Base-by-base conservation (phyloP, 306 rosid genomes). In the Malus asiatica region DNA sequence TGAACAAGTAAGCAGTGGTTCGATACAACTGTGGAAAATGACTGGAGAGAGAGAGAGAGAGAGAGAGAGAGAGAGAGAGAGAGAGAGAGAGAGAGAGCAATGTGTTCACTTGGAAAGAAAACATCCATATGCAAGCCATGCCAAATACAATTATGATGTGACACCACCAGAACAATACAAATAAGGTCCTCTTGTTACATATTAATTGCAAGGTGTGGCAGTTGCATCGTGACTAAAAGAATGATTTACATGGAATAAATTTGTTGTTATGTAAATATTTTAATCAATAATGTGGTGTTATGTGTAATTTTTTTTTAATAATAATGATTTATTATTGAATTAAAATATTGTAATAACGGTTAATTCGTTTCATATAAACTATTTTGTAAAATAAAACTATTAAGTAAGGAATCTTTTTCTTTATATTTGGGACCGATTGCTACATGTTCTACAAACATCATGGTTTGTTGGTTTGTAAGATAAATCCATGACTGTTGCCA, bases 51-150 rank as follows among this genome's bases (percentile, higher is more conserved):
- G 38, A 33, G 38, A 33, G 38, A 32, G 33, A 32, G 35, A 33
- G 38, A 33, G 38, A 33, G 38, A 33, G 40, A 75, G 53, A 68
- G 38, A 52, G 68, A 33, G 38, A 33, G 35, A 33, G 35, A 30
- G 33, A 32, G 35, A 35, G 38, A 35, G 38, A 35, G 40, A 35
- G 42, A 75, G 55, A 68, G 40, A 52, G 68, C 80, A 40, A 62
- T 60, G 77, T 53, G 76, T 38, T 29, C 20, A 66, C 67, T 74
- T 76, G n/a, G 33, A 9, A 57, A 38, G 9, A 23, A 51, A 18
- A 61, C 29, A 77, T 61, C 75, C 84, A 71, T 81, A 78, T 81
- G 81, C 84, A 81, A 71, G 40, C 59, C 72, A 57, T 57, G 78
- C 75, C 74, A 32, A 62, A 74, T 52, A 33, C 19, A 51, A 51